phyloP scores from a whole-genome alignment of 1,139 yeast species.

The Saccharomyces hybrid region DNA sequence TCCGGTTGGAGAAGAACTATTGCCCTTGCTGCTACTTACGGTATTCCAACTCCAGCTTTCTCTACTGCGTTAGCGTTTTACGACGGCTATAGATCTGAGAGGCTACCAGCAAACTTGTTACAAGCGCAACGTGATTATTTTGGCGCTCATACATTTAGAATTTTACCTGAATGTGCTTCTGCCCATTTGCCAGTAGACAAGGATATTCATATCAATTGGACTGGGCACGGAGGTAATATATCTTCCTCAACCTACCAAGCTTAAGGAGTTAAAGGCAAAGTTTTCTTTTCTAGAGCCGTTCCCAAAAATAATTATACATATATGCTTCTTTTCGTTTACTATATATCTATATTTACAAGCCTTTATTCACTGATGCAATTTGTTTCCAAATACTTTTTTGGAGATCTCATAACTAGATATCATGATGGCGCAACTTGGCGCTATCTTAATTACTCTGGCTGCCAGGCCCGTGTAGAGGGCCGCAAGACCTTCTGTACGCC shows the following conservation, averaged over 20 bases:
- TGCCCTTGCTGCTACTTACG: slow-evolving; percentile 68
- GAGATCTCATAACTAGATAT: slow-evolving; percentile 90
- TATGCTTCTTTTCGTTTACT: background rate
- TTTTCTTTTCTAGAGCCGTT: background rate
- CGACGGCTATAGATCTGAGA: slow-evolving; percentile 96
- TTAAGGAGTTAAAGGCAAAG: slow-evolving; percentile 34
- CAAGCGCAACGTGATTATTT: slow-evolving; percentile 99
- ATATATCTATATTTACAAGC: background rate
- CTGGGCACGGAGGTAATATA: slow-evolving; percentile 97
- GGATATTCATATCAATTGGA: slow-evolving; percentile 97
- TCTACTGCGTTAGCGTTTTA: slow-evolving; percentile 94
- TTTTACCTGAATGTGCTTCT: slow-evolving; percentile 77
- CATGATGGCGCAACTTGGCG: slow-evolving; percentile 98
- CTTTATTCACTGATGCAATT: background rate
- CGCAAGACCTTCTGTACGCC: slow-evolving; percentile 59
- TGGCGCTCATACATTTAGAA: slow-evolving; percentile 98
- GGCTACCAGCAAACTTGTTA: slow-evolving; percentile 92
- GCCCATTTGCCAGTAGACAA: slow-evolving; percentile 67
- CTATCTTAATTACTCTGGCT: slow-evolving; percentile 83
- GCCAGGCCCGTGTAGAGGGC: slow-evolving; percentile 79
- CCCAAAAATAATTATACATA: background rate
- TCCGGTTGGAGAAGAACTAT: slow-evolving; percentile 89
- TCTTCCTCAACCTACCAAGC: slow-evolving; percentile 93
- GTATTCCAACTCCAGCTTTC: slow-evolving; percentile 97
- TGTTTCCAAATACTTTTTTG: slow-evolving; percentile 48